Evolutionary conservation across 2,329 filamentous ascomycete genomes (phyloP).

Genomic region (Penicillium nordicum): DNA sequence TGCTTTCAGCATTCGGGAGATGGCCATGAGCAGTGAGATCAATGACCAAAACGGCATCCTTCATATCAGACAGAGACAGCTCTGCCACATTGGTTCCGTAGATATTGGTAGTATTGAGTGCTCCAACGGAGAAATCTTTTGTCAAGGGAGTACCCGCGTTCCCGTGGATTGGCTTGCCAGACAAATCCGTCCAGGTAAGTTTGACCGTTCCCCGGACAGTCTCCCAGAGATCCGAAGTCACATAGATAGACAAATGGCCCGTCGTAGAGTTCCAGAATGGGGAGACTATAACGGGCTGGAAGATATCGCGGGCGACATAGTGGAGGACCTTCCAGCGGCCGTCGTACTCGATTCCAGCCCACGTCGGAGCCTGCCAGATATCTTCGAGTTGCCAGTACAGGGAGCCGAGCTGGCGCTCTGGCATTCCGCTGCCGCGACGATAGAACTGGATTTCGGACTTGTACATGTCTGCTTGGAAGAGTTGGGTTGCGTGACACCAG

Average conservation of each 20-base stretch:
- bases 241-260: slow-evolving; percentile 52
- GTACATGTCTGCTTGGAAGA: slow-evolving; percentile 64
- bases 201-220: slow-evolving; percentile 46
- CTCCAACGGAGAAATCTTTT: slow-evolving; percentile 45
- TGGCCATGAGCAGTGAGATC: slow-evolving; percentile 46
- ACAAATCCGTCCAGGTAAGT: slow-evolving; percentile 53
- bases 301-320: slow-evolving; percentile 57
- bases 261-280: slow-evolving; percentile 54
- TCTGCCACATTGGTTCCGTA: slow-evolving; percentile 39
- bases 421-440: slow-evolving; percentile 55
- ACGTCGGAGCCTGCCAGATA: slow-evolving; percentile 62
- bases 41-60: slow-evolving; percentile 45
- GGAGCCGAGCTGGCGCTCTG: slow-evolving; percentile 57
- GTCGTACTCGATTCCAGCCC: slow-evolving; percentile 62
- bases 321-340: slow-evolving; percentile 63
- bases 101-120: slow-evolving; percentile 52
- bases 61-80: slow-evolving; percentile 31
- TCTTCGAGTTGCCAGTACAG: slow-evolving; percentile 66
- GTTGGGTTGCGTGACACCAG: slow-evolving; percentile 61
- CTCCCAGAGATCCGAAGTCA: slow-evolving; percentile 58
- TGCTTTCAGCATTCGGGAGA: slow-evolving; percentile 45
- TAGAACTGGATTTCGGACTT: slow-evolving; percentile 61
- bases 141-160: slow-evolving; percentile 36
- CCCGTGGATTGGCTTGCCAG: slow-evolving; percentile 41
- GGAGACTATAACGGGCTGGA: slow-evolving; percentile 57